Base-by-base conservation (phyloP, 208 protist genomes). In the Lotmaria passim region DNA sequence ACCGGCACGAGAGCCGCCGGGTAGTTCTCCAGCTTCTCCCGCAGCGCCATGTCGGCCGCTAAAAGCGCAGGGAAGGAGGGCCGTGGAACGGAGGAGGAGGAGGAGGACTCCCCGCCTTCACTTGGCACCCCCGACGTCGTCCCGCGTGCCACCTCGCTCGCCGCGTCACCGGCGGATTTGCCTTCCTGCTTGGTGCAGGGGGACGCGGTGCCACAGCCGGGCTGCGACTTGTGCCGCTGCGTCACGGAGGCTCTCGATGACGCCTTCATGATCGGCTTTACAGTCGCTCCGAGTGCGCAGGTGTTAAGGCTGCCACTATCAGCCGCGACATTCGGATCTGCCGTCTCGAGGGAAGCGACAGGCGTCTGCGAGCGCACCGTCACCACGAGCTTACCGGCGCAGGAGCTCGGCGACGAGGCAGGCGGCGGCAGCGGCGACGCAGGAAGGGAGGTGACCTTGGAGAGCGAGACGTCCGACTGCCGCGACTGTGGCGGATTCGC, bases 11-110 rank as follows among this genome's bases (percentile, higher is more conserved):
- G 36, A 12, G 28, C n/a, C 5, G 43, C 50, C 1, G 73, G 65
- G 43, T 72, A 80, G 34, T 6, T 55, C 7, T 59, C 48, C 0
- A 80, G 62, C 51, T 33, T 46, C 21, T 70, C 61, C 0, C 23
- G 51, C 50, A 64, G 31, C 21, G 46, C 52, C 39, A 23, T 57
- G 53, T 75, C 70, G 21, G 61, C 60, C 7, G 70, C 51, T 7
- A 43, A 21, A 21, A 62, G 39, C 34, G 39, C 61, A 3, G 59
- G 58, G 34, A 72, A 69, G 30, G 68, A 71, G 0, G 62, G 64
- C 1, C 64, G 64, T 1, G 55, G 62, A 0, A 63, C 50, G 7
- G 57, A 44, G 19, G 41, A 38, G 0, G 0, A 31, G 11, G 17
- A 11, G 39, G n/a, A n/a, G n/a, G n/a, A n/a, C n/a, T n/a, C n/a